Evolutionary conservation across 805 yeast genomes (phyloP).

Genomic region (Hanseniaspora thailandica): DNA sequence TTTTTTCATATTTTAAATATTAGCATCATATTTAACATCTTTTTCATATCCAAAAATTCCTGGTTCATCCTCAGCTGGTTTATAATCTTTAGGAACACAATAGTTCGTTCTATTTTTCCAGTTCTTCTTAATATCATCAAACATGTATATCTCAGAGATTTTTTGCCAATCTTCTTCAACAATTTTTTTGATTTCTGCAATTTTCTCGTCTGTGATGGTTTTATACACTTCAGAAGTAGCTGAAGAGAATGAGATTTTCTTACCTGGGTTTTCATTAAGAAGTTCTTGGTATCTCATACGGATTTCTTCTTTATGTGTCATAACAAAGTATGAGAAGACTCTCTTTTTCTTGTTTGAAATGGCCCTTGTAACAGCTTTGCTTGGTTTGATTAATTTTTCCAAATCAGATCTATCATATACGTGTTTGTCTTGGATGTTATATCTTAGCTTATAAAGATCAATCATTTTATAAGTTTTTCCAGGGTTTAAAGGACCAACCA

Average conservation of each 20-base stretch:
- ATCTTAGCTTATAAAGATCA: neutral
- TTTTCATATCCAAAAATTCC: no score
- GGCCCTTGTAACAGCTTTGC: neutral
- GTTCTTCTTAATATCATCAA: neutral
- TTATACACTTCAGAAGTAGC: neutral
- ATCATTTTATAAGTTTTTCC: neutral
- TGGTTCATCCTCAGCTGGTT: no score
- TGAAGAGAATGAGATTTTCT: neutral
- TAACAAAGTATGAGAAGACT: neutral
- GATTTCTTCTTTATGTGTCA: neutral
- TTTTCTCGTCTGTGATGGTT: no score
- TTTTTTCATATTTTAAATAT: neutral
- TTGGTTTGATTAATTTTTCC: neutral
- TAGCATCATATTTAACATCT: no score
- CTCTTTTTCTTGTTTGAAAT: conserved; percentile 1
- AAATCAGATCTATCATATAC: neutral
- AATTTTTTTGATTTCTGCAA: neutral
- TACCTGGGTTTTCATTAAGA: neutral
- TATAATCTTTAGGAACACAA: no score
- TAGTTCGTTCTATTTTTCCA: neutral
- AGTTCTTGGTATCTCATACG: no score
- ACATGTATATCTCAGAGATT: neutral
- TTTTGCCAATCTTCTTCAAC: neutral
- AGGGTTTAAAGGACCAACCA: neutral
- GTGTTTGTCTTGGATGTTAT: neutral